Conservation (phyloP, 352 stramenopile species). For the Globisporangium sylvaticum region DNA sequence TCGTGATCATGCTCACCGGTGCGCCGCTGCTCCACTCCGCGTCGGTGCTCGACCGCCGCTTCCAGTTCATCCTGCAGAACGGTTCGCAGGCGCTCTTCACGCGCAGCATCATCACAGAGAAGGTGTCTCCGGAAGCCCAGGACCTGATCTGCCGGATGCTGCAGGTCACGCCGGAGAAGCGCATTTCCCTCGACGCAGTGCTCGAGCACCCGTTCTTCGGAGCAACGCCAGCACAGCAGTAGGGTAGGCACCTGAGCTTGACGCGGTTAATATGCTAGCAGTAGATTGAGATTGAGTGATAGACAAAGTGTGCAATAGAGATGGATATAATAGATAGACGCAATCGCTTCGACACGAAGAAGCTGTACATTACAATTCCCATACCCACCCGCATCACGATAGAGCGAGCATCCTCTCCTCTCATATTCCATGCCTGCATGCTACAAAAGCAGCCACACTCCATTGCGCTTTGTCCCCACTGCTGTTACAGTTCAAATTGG, state of each 20-base stretch:
- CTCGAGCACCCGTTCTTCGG: conserved; percentile 31
- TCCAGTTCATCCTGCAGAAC: conserved; percentile 22
- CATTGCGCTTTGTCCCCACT: not conserved
- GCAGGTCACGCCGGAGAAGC: conserved; percentile 38
- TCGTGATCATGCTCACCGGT: conserved; percentile 60
- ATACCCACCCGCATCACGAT: not conserved
- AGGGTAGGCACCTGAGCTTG: not conserved
- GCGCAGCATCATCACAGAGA: not conserved
- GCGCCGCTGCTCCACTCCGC: conserved; percentile 40
- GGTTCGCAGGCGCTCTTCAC: conserved; percentile 17
- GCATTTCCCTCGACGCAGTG: conserved; percentile 41
- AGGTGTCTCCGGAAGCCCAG: conserved; percentile 22
- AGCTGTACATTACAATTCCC: conserved; percentile 3
- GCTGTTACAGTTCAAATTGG: not conserved
- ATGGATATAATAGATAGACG: not conserved
- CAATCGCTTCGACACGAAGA: not conserved
- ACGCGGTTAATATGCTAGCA: not conserved
- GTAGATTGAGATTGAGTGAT: not conserved
- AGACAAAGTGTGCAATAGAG: not conserved
- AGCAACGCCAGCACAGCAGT: not conserved
- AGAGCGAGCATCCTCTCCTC: not conserved
- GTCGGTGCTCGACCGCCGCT: conserved; percentile 27
- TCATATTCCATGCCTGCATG: not conserved
- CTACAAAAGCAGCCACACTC: not conserved
- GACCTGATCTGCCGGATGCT: conserved; percentile 47